Percentiles rank a stretch among this genome's conserved stretches.
phyloP scores from a whole-genome alignment of 768 basidiomycete genomes.

The Mycena vulgaris region DNA sequence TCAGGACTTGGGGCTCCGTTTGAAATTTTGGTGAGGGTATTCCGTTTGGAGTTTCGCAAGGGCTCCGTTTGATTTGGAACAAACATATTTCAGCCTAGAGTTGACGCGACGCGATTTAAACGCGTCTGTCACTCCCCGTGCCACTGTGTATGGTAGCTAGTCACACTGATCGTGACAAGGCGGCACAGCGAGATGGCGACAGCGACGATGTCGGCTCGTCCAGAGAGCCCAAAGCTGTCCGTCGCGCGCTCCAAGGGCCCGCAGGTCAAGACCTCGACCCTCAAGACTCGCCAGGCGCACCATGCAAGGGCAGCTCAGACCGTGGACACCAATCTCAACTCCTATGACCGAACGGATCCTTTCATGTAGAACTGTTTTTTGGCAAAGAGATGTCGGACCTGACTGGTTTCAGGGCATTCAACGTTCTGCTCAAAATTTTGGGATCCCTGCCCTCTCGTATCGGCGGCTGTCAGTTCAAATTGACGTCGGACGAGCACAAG shows the following conservation, averaged over 20 bases:
- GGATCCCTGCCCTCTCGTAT: conserved; percentile 67
- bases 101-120: conserved; percentile 19
- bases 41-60: no score
- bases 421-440: conserved; percentile 68
- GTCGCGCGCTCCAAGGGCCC: conserved; percentile 16
- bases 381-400: neutral
- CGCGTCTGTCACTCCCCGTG: conserved; percentile 28
- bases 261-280: conserved; percentile 14
- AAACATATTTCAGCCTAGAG: no score
- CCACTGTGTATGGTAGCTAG: neutral
- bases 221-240: conserved; percentile 30
- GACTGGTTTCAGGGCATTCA: conserved; percentile 59
- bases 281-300: conserved; percentile 32
- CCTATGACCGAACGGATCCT: conserved; percentile 74
- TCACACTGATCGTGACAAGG: conserved; percentile 13
- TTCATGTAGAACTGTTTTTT: conserved; percentile 50
- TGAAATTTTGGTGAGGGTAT: no score
- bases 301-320: conserved; percentile 33
- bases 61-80: no score
- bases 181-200: conserved; percentile 15
- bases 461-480: conserved; percentile 70
- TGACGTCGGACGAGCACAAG: conserved; percentile 72
- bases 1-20: no score
- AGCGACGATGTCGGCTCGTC: conserved; percentile 32
- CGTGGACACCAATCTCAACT: conserved; percentile 56